Evolutionary conservation across 169 alveolate species (phyloP).

Genomic region (Plasmodium reichenowi): DNA sequence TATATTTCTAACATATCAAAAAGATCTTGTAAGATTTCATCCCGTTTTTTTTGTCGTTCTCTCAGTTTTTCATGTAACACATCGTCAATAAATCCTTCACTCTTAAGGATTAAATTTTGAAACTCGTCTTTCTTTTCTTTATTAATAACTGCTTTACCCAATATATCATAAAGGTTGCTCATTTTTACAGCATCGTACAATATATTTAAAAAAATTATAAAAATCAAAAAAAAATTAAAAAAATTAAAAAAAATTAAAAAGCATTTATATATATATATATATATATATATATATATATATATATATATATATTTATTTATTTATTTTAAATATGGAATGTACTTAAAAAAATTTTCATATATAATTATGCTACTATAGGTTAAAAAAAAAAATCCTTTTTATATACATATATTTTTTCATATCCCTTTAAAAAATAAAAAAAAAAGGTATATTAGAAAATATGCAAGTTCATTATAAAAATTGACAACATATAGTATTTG

Average conservation of each 20-base stretch:
- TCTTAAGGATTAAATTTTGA: slow-evolving; percentile 55
- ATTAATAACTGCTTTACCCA: slow-evolving; percentile 63
- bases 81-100: slow-evolving; percentile 76
- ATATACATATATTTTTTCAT: too few species aligned
- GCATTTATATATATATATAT: not conserved
- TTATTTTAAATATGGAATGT: too few species aligned
- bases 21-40: slow-evolving; percentile 73
- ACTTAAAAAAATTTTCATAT: too few species aligned
- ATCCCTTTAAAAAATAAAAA: too few species aligned
- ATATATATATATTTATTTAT: too few species aligned
- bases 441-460: too few species aligned
- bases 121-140: slow-evolving; percentile 60
- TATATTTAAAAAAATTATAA: not conserved
- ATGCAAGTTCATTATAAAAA: too few species aligned
- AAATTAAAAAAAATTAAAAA: not conserved
- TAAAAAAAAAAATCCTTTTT: too few species aligned
- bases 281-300: not conserved
- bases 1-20: slow-evolving; percentile 58
- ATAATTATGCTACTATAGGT: too few species aligned
- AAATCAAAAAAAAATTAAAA: not conserved
- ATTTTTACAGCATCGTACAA: slow-evolving; percentile 24
- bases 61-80: slow-evolving; percentile 62
- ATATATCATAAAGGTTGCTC: slow-evolving; percentile 43
- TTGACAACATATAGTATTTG: too few species aligned
- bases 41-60: slow-evolving; percentile 71